phyloP scores from a whole-genome alignment of 331 rosid genomes.

The Rhamnella rubrinervis region DNA sequence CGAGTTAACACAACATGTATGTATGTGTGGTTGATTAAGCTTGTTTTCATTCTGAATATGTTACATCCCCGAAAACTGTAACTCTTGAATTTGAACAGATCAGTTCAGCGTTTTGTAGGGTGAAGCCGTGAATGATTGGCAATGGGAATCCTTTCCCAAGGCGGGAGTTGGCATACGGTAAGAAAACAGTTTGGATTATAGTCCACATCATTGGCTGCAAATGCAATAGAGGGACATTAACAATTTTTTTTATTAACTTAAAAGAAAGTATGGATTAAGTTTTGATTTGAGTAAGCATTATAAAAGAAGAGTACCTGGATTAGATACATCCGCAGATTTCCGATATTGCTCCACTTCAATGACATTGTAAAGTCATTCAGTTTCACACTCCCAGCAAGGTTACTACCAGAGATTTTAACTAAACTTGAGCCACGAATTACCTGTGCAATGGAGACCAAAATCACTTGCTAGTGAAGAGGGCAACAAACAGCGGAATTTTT shows the following conservation, averaged over 20 bases:
- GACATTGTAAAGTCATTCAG: constrained; percentile 66
- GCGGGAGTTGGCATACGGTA: constrained; percentile 69
- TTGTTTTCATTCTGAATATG: constrained; percentile 33
- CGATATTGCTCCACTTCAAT: constrained; percentile 82
- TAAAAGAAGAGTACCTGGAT: constrained; percentile 56
- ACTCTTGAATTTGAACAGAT: constrained; percentile 55
- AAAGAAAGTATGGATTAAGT: not conserved
- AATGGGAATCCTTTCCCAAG: constrained; percentile 74
- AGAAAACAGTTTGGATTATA: constrained; percentile 58
- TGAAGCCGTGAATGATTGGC: constrained; percentile 74
- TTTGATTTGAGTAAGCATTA: not conserved
- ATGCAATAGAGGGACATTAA: constrained; percentile 34
- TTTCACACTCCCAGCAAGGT: constrained; percentile 58
- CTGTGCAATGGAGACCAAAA: constrained; percentile 24
- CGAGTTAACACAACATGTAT: not conserved
- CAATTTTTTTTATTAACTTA: constrained; percentile 13
- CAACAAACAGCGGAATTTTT: too few relatives aligned
- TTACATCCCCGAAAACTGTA: constrained; percentile 62
- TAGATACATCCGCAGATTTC: constrained; percentile 70
- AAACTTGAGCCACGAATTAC: constrained; percentile 59
- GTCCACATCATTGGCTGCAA: constrained; percentile 80
- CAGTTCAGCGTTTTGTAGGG: constrained; percentile 58
- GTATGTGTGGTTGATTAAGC: constrained; percentile 3
- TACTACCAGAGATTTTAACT: constrained; percentile 62
- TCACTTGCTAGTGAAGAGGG: not conserved